Percentiles rank a stretch among this genome's conserved stretches.
These are phyloP conservation scores for Physcomitrium patens DNA, from an alignment of 225 moss, liverwort and hornwort genomes.

Conservation along the genomic window DNA sequence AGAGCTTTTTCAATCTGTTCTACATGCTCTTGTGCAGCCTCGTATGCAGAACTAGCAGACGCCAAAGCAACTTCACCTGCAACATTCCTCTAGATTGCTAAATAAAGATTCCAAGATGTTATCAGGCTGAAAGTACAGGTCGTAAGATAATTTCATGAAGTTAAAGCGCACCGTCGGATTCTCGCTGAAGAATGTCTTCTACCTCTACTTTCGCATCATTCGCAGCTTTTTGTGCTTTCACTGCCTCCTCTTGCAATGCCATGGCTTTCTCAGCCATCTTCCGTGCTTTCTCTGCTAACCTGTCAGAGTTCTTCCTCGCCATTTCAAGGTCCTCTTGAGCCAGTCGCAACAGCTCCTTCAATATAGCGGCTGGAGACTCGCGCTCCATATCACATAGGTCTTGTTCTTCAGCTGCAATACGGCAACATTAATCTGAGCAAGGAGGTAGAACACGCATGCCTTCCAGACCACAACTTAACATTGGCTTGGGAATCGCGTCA, in stretches of 20 bases:
- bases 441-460: not conserved
- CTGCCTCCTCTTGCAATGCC: constrained; percentile 66
- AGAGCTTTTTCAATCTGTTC: constrained; percentile 47
- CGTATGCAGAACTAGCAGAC: constrained; percentile 52
- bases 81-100: constrained; percentile 21
- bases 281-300: constrained; percentile 70
- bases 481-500: too few species aligned
- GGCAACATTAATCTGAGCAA: constrained; percentile 16
- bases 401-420: constrained; percentile 43
- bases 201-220: constrained; percentile 47
- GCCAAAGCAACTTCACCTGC: constrained; percentile 57
- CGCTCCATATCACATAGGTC: constrained; percentile 40
- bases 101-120: not conserved
- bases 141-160: not conserved
- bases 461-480: not conserved
- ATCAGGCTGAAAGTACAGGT: constrained; percentile 8
- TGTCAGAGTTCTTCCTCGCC: constrained; percentile 57
- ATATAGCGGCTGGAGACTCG: constrained; percentile 67
- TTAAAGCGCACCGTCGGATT: constrained; percentile 49
- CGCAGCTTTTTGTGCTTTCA: constrained; percentile 35
- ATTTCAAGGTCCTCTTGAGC: constrained; percentile 78
- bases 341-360: constrained; percentile 76
- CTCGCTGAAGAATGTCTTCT: constrained; percentile 49
- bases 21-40: constrained; percentile 57
- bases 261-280: constrained; percentile 76